Evolutionary conservation across 2,329 filamentous ascomycete genomes (phyloP).

Genomic region (Cladosporium sp.): DNA sequence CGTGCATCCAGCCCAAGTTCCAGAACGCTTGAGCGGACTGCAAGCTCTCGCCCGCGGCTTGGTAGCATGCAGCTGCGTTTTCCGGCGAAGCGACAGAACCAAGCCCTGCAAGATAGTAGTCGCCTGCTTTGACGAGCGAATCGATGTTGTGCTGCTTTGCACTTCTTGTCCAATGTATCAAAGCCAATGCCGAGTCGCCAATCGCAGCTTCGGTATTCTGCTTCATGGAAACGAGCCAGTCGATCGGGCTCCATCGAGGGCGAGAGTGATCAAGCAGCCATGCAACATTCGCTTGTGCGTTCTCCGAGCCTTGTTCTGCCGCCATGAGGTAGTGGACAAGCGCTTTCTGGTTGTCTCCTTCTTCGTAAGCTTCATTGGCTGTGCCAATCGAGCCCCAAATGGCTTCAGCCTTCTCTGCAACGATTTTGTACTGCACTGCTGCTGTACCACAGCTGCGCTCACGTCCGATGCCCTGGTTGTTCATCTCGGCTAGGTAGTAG

Average conservation of each 20-base stretch:
- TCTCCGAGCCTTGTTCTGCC: slow-evolving; percentile 88
- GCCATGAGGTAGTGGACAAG: slow-evolving; percentile 80
- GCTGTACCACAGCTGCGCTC: slow-evolving; percentile 75
- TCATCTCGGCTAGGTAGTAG: slow-evolving; percentile 88
- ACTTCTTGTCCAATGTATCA: slow-evolving; percentile 93
- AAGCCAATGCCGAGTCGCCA: slow-evolving; percentile 60
- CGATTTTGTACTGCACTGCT: slow-evolving; percentile 79
- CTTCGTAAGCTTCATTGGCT: slow-evolving; percentile 76
- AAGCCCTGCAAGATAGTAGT: slow-evolving; percentile 86
- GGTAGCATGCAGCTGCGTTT: slow-evolving; percentile 90
- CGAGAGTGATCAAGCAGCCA: slow-evolving; percentile 69
- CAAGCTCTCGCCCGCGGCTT: slow-evolving; percentile 83
- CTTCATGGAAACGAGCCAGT: slow-evolving; percentile 53
- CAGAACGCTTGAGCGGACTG: slow-evolving; percentile 93
- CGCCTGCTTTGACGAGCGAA: slow-evolving; percentile 94
- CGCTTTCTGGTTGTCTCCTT: slow-evolving; percentile 73
- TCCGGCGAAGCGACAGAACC: slow-evolving; percentile 63
- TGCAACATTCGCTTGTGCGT: slow-evolving; percentile 83
- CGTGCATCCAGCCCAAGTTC: slow-evolving; percentile 99
- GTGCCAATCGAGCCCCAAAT: slow-evolving; percentile 78
- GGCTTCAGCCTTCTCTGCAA: slow-evolving; percentile 83
- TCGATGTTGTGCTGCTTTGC: slow-evolving; percentile 91
- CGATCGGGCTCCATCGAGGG: slow-evolving; percentile 37
- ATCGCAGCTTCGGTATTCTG: slow-evolving; percentile 26
- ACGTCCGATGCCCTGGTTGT: slow-evolving; percentile 71